Evolutionary conservation across 2,329 filamentous ascomycete species (phyloP).

Genomic region (Penicillium sp.): DNA sequence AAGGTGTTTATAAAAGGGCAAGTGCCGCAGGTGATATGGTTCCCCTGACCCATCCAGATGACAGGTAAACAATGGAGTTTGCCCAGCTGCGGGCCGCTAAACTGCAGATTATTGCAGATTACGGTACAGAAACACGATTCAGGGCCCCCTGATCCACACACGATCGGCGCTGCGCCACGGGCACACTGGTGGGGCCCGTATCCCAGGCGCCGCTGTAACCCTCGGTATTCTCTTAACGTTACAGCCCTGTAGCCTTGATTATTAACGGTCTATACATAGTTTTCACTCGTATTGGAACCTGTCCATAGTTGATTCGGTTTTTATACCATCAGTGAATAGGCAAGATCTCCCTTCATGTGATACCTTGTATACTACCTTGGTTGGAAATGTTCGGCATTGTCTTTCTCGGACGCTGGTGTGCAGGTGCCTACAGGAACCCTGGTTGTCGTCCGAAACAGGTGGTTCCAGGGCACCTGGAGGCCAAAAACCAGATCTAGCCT

Average conservation of each 20-base stretch:
- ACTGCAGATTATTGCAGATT: background rate
- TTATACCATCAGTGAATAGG: background rate
- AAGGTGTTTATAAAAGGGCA: background rate
- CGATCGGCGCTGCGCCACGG: background rate
- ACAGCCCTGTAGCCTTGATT: too few relatives aligned
- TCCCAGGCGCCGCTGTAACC: background rate
- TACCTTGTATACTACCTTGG: background rate
- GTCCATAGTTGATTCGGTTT: too few relatives aligned
- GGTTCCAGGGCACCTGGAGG: background rate
- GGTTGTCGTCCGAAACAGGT: background rate
- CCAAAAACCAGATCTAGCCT: background rate
- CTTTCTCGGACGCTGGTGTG: background rate
- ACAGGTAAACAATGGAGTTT: background rate
- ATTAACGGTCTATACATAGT: too few relatives aligned
- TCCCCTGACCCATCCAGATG: conserved; percentile 18
- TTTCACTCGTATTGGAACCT: too few relatives aligned
- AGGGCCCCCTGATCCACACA: background rate
- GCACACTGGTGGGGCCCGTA: background rate
- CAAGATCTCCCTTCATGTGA: background rate
- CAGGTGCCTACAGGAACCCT: conserved; percentile 7
- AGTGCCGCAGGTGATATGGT: conserved; percentile 12
- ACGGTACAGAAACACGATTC: background rate
- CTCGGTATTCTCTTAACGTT: background rate
- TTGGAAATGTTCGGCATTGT: background rate
- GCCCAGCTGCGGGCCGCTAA: background rate